Evolutionary conservation across 202 grass and related monocot species (phyloP).

Genomic region (Setaria viridis): DNA sequence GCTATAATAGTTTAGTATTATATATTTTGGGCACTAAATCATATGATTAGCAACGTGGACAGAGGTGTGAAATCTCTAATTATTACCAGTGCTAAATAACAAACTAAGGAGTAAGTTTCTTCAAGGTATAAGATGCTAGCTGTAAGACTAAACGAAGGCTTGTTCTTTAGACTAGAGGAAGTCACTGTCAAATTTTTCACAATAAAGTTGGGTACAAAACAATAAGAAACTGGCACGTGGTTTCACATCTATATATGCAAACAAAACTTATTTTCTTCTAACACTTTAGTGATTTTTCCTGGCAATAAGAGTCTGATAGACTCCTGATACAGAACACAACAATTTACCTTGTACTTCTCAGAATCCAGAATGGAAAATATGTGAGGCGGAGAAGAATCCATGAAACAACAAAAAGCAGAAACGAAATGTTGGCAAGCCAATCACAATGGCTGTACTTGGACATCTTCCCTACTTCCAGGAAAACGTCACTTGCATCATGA

Average conservation of each 20-base stretch:
- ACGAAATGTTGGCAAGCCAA: slow-evolving; percentile 70
- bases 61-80: slow-evolving; percentile 18
- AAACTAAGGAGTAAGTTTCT: background rate
- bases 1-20: slow-evolving; percentile 9
- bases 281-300: background rate
- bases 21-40: background rate
- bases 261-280: background rate
- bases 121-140: background rate
- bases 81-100: background rate
- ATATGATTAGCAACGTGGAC: background rate
- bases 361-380: slow-evolving; percentile 94
- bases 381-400: slow-evolving; percentile 87
- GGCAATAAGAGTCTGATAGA: slow-evolving; percentile 21
- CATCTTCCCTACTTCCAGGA: slow-evolving; percentile 94
- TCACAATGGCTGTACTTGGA: slow-evolving; percentile 81
- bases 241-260: slow-evolving; percentile 21
- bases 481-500: slow-evolving; percentile 96
- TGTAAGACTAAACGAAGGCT: background rate
- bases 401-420: slow-evolving; percentile 87
- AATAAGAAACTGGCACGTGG: background rate
- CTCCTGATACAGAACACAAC: slow-evolving; percentile 4
- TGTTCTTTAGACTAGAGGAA: background rate
- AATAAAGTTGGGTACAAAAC: background rate
- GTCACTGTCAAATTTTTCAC: background rate
- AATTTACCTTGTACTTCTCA: slow-evolving; percentile 93